A percentile compares a stretch with the other conserved stretches of the same genome.
Evolutionary conservation across 2,329 filamentous ascomycete genomes (phyloP).

Genomic region (Stagonosporopsis tanaceti): DNA sequence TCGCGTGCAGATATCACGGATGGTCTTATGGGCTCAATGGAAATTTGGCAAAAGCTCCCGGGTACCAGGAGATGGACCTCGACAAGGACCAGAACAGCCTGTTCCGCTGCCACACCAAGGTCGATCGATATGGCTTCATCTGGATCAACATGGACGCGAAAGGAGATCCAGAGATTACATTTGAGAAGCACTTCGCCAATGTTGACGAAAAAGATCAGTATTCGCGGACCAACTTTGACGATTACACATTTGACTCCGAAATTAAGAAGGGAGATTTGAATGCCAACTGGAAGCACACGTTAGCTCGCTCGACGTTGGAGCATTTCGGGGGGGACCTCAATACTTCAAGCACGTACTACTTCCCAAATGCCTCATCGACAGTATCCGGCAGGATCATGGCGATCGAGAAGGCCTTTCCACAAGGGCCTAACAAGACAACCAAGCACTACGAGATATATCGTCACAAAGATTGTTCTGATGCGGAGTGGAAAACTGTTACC

Average conservation of each 20-base stretch:
- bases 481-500: constrained; percentile 63
- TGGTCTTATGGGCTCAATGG: constrained; percentile 56
- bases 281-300: constrained; percentile 7
- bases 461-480: constrained; percentile 64
- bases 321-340: neutral
- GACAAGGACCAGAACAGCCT: constrained; percentile 40
- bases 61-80: constrained; percentile 44
- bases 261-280: neutral
- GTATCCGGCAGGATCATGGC: constrained; percentile 2
- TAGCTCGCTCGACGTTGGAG: neutral
- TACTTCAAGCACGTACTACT: neutral
- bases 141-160: constrained; percentile 44
- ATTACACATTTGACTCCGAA: constrained; percentile 3
- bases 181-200: constrained; percentile 23
- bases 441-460: constrained; percentile 63
- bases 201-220: neutral
- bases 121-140: constrained; percentile 41
- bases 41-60: constrained; percentile 53
- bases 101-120: constrained; percentile 39
- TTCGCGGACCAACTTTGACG: neutral
- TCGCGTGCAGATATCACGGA: constrained; percentile 55
- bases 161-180: constrained; percentile 24
- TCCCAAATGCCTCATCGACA: constrained; percentile 2
- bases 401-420: neutral
- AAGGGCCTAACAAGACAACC: neutral